Evolutionary conservation across 164 flowering plant genomes (phyloP).

Genomic region (Vitis riparia): DNA sequence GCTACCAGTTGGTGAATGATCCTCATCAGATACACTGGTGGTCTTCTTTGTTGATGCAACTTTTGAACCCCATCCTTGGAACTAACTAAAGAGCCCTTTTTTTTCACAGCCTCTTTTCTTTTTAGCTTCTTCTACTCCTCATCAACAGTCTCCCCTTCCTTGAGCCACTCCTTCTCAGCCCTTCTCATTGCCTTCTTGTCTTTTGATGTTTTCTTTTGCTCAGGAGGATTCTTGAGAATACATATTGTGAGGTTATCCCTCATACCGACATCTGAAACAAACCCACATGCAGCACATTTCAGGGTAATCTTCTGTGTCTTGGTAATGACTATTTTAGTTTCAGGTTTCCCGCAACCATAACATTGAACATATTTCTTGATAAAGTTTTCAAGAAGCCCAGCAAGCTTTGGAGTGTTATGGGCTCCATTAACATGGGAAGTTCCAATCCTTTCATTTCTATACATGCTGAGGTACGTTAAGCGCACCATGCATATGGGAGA

Average conservation of each 20-base stretch:
- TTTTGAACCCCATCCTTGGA: constrained; percentile 21
- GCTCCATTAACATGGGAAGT: constrained; percentile 57
- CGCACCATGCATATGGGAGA: no score
- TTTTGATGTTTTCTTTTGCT: constrained; percentile 50
- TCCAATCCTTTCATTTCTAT: constrained; percentile 44
- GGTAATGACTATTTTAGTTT: constrained; percentile 52
- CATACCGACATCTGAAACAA: constrained; percentile 63
- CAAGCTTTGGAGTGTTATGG: constrained; percentile 58
- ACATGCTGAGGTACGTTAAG: no score
- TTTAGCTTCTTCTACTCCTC: constrained; percentile 25
- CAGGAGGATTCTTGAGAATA: constrained; percentile 62
- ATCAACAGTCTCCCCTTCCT: constrained; percentile 64
- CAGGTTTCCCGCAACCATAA: constrained; percentile 67
- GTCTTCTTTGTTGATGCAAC: constrained; percentile 33
- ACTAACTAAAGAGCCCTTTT: constrained; percentile 16
- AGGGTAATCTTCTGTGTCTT: constrained; percentile 53
- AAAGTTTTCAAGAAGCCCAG: constrained; percentile 57
- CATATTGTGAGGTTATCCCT: constrained; percentile 62
- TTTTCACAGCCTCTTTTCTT: constrained; percentile 19
- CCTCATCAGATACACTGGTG: constrained; percentile 44
- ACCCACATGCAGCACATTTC: constrained; percentile 68
- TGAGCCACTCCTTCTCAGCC: constrained; percentile 65
- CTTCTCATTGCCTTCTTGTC: constrained; percentile 67
- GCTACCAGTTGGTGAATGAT: constrained; percentile 34
- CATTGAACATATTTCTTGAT: constrained; percentile 68